Evolutionary conservation across 805 yeast species (phyloP).

Genomic region (Debaryomyces hansenii): DNA sequence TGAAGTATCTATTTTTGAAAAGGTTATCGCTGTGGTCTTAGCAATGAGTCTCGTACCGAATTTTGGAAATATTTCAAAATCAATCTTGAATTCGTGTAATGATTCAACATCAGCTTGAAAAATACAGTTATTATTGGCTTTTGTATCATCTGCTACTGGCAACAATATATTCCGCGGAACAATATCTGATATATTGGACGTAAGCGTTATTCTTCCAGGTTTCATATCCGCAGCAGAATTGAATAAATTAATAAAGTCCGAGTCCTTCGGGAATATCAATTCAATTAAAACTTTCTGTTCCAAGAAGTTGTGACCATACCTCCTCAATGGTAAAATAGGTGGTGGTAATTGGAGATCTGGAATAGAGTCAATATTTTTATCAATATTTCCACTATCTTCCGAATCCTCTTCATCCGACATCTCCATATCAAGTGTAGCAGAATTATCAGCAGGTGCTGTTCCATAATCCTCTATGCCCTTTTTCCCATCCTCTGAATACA

Average conservation of each 20-base stretch:
- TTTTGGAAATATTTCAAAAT: constrained; percentile 89
- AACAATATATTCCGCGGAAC: constrained; percentile 84
- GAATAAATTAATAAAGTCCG: constrained; percentile 48
- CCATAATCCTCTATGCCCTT: neutral
- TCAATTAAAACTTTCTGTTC: constrained; percentile 88
- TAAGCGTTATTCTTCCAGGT: constrained; percentile 82
- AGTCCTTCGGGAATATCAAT: constrained; percentile 57
- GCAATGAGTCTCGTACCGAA: constrained; percentile 93
- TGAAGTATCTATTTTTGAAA: constrained; percentile 38
- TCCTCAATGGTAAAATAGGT: constrained; percentile 88
- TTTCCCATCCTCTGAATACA: neutral
- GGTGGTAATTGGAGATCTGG: constrained; percentile 95
- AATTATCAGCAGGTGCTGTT: neutral
- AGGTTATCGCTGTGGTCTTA: constrained; percentile 76
- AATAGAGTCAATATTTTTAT: constrained; percentile 59
- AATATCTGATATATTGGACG: constrained; percentile 72
- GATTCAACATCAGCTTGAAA: constrained; percentile 83
- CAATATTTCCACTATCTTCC: constrained; percentile 38
- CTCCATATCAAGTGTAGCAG: constrained; percentile 12
- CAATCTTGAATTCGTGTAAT: constrained; percentile 61
- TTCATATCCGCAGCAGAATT: constrained; percentile 42
- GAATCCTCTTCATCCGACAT: constrained; percentile 33
- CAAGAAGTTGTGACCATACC: constrained; percentile 94
- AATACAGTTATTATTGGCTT: constrained; percentile 59
- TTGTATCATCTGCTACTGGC: constrained; percentile 63